Evolutionary conservation across 75 land plant genomes (phyloP).

Genomic region (Pinus albicaulis): DNA sequence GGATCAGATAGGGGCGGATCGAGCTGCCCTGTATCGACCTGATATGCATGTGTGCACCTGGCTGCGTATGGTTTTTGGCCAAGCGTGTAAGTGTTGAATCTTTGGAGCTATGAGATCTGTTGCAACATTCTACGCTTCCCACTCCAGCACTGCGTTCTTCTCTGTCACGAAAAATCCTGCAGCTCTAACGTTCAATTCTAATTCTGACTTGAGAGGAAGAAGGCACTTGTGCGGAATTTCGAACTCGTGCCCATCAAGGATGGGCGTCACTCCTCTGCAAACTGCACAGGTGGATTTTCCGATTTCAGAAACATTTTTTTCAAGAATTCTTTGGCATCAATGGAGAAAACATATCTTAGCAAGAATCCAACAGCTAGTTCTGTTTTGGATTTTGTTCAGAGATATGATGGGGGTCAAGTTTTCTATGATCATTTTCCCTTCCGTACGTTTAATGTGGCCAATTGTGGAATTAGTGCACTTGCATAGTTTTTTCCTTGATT

Average conservation of each 20-base stretch:
- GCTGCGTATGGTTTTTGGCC: too few species aligned
- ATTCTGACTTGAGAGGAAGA: background rate
- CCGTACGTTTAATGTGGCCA: conserved; percentile 94
- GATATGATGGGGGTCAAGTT: conserved; percentile 52
- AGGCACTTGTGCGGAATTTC: background rate
- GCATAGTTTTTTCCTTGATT: conserved; percentile 80
- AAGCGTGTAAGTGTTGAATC: too few species aligned
- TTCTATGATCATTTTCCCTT: conserved; percentile 97
- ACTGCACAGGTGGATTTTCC: background rate
- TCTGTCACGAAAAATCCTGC: background rate
- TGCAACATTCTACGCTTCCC: too few species aligned
- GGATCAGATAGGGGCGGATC: too few species aligned
- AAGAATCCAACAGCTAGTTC: conserved; percentile 89
- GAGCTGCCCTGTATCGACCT: too few species aligned
- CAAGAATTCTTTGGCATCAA: conserved; percentile 43
- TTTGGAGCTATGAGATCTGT: too few species aligned
- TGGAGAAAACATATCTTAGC: conserved; percentile 74
- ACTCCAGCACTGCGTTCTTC: too few species aligned
- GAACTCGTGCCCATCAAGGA: background rate
- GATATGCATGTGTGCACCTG: too few species aligned
- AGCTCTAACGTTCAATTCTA: background rate
- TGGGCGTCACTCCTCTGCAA: background rate
- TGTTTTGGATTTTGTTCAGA: conserved; percentile 71
- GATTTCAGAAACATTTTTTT: conserved; percentile 64
- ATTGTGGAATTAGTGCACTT: conserved; percentile 88